Conservation (phyloP, 2,329 filamentous ascomycete genomes). For the Cercospora brassicicola region DNA sequence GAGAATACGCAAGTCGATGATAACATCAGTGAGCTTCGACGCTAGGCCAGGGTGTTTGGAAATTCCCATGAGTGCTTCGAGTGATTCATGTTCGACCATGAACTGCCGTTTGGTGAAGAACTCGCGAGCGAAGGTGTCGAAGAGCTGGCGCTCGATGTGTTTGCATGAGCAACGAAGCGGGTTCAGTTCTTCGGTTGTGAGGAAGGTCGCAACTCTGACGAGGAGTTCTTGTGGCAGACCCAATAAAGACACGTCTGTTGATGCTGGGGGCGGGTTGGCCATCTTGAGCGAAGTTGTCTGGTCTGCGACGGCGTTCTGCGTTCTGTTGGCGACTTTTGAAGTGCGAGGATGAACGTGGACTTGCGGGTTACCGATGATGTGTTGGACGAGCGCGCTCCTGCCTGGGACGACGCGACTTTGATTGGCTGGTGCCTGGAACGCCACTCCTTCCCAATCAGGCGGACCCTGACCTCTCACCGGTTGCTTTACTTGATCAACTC, state of each 20-base stretch:
- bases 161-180: conserved; percentile 55
- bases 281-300: background rate
- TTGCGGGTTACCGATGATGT: conserved; percentile 3
- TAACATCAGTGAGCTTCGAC: conserved; percentile 49
- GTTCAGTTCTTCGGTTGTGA: conserved; percentile 59
- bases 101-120: conserved; percentile 69
- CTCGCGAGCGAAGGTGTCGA: conserved; percentile 58
- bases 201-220: conserved; percentile 53
- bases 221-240: conserved; percentile 58
- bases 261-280: background rate
- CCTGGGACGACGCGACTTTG: background rate
- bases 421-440: conserved; percentile 3
- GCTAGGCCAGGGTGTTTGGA: conserved; percentile 43
- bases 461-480: conserved; percentile 2
- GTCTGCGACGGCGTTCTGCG: background rate
- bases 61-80: conserved; percentile 53
- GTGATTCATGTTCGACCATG: conserved; percentile 60
- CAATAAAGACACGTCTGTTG: background rate
- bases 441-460: conserved; percentile 2
- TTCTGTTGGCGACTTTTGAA: background rate
- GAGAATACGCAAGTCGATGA: conserved; percentile 49
- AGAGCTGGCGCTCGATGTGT: conserved; percentile 55
- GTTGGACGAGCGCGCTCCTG: background rate
- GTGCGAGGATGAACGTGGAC: background rate
- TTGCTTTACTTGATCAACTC: background rate